Evolutionary conservation across 768 basidiomycete species (phyloP).

Genomic region (Suillus bovinus): DNA sequence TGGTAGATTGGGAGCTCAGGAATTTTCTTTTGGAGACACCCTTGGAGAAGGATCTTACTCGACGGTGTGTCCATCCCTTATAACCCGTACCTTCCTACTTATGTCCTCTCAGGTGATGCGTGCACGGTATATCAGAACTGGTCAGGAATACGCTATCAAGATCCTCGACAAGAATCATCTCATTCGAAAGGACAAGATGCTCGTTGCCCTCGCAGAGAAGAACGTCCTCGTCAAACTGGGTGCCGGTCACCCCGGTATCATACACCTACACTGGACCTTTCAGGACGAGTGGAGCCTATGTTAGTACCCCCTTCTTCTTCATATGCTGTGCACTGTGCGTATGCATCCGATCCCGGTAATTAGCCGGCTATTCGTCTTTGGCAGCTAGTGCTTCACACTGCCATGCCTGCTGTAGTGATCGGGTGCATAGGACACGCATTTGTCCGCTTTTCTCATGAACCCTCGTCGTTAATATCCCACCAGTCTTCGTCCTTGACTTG

Average conservation of each 20-base stretch:
- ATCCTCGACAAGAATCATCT: constrained; percentile 84
- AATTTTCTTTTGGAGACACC: constrained; percentile 73
- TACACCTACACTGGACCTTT: constrained; percentile 81
- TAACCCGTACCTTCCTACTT: constrained; percentile 12
- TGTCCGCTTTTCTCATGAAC: neutral
- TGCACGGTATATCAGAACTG: constrained; percentile 52
- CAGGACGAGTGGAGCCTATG: constrained; percentile 84
- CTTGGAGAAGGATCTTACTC: constrained; percentile 85
- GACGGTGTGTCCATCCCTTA: constrained; percentile 49
- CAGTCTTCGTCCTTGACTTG: constrained; percentile 80
- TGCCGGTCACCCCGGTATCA: constrained; percentile 76
- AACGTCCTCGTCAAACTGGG: constrained; percentile 68
- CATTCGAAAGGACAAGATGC: constrained; percentile 73
- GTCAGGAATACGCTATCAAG: constrained; percentile 74
- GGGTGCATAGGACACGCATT: neutral
- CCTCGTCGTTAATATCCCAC: constrained; percentile 14
- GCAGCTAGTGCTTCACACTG: neutral
- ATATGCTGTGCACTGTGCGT: too few species aligned
- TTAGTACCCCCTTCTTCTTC: constrained; percentile 15
- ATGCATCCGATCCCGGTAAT: constrained; percentile 6
- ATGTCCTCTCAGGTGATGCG: constrained; percentile 50
- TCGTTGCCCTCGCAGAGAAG: constrained; percentile 79
- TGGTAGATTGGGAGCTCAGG: constrained; percentile 48
- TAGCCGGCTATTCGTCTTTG: neutral
- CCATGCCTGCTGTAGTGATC: neutral